A percentile compares a stretch with the other conserved stretches of the same genome.
Conservation (phyloP, 306 rosid species). For the Prunus mira region DNA sequence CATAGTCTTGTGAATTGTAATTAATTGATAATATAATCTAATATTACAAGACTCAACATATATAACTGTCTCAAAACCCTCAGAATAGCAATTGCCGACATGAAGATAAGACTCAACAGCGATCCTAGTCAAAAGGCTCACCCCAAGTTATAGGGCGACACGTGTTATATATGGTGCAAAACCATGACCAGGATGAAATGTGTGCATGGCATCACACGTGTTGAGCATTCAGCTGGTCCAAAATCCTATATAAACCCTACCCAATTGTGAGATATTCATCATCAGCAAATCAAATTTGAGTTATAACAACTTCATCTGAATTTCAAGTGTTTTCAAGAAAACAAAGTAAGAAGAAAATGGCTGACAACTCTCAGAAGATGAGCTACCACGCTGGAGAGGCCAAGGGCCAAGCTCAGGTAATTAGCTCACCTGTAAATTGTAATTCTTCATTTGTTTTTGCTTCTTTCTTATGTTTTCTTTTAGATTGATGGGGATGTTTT, state of each 20-base stretch:
- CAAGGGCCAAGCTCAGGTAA: too few species aligned
- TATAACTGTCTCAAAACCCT: not conserved
- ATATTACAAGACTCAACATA: too few species aligned
- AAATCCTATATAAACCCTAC: not conserved
- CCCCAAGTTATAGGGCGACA: not conserved
- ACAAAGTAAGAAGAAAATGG: too few species aligned
- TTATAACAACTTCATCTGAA: not conserved
- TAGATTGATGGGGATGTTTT: too few species aligned
- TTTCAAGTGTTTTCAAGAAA: not conserved
- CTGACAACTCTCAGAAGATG: too few species aligned
- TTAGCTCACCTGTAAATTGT: too few species aligned
- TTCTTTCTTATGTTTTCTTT: too few species aligned
- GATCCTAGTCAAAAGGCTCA: not conserved
- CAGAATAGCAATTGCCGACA: not conserved
- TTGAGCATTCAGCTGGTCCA: not conserved
- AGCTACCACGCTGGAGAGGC: too few species aligned
- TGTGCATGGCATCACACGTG: not conserved
- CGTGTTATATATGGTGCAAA: not conserved
- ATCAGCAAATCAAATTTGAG: not conserved
- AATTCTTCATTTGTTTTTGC: too few species aligned
- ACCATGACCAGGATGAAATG: not conserved
- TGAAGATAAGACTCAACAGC: not conserved
- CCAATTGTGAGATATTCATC: not conserved
- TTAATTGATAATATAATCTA: too few species aligned
- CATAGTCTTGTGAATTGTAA: too few species aligned